Evolutionary conservation across 805 yeast species (phyloP).

Genomic region (Starmerella davenportii): DNA sequence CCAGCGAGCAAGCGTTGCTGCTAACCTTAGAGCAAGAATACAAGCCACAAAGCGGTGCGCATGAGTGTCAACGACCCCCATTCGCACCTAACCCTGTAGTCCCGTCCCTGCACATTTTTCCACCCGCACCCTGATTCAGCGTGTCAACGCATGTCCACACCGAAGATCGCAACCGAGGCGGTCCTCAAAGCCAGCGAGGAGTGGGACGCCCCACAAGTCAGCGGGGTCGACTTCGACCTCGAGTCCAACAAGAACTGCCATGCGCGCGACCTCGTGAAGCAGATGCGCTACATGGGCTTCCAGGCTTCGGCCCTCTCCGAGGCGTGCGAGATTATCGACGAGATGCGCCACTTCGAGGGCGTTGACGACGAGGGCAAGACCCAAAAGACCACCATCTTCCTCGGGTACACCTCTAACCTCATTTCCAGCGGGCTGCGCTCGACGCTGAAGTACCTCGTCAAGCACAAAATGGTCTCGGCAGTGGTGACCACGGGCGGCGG

Average conservation of each 20-base stretch:
- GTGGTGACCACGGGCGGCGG: slow-evolving; percentile 98
- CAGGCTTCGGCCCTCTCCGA: slow-evolving; percentile 75
- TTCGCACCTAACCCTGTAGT: too few species aligned
- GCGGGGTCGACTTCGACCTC: slow-evolving; percentile 78
- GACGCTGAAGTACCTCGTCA: slow-evolving; percentile 72
- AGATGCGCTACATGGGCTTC: slow-evolving; percentile 93
- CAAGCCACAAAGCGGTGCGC: too few species aligned
- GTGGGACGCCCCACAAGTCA: slow-evolving; percentile 54
- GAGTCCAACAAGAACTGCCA: slow-evolving; percentile 57
- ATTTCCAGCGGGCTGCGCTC: slow-evolving; percentile 90
- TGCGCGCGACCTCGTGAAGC: slow-evolving; percentile 58
- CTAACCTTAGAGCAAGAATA: too few species aligned
- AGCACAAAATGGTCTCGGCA: slow-evolving; percentile 86
- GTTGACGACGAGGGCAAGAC: slow-evolving; percentile 37
- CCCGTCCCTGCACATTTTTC: too few species aligned
- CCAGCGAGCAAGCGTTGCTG: too few species aligned
- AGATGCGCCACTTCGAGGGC: slow-evolving; percentile 91
- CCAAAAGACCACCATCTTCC: slow-evolving; percentile 76
- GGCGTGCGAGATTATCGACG: slow-evolving; percentile 83
- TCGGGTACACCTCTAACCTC: slow-evolving; percentile 93
- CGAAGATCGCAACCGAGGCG: slow-evolving; percentile 59
- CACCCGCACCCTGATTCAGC: too few species aligned
- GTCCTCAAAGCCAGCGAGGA: slow-evolving; percentile 76
- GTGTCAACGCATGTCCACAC: slow-evolving; percentile 1
- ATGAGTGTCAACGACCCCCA: too few species aligned